Base-by-base conservation (phyloP, 805 yeast genomes). In the Tetrapisispora pingtungensis region DNA sequence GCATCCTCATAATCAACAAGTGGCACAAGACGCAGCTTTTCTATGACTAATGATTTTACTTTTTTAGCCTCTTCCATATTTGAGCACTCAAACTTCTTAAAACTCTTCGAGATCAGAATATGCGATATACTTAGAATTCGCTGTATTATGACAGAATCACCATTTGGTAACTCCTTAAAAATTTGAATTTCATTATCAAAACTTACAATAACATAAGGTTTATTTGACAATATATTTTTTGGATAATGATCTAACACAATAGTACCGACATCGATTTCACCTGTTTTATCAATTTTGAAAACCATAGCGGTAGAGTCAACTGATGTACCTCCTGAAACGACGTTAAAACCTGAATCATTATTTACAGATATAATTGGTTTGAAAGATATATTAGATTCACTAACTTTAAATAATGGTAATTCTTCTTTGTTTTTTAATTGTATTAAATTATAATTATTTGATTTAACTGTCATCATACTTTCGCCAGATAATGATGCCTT, bases 251-350 rank as follows among this genome's bases (percentile, higher is more conserved):
- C 57, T 12, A 61, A 44, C 19, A 57, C 55, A 10, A 59, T 47
- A 7, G 64, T 59, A 12, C 61, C 62, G 32, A 58, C 58, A 6
- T 56, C 56, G 8, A 61, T 57, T 38, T 61, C 63, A 28, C 67
- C 67, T 5, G 51, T 30, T 42, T 52, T 48, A 44, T 59, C 55
- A 3, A 62, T 52, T 5, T 59, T 53, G n/a, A 62, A 50, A 3
- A 56, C 61, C 58, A 62, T 61, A 2, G 64, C 54, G 22, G 49
- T 53, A 36, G 58, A 59, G 2, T 49, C 52, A 15, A 38, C 34
- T 4, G 54, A 43, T 1, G 46, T 49, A 2, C 67, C 66, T 10
- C 67, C 64, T 0, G 64, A 52, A 22, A 55, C 51, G 4, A 62
- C 56, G 15, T 61, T 37, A 45, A 58, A 55, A 32, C 56, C 57